Base-by-base conservation (phyloP, 2,329 filamentous ascomycete species). In the Microthyrium microscopicum region DNA sequence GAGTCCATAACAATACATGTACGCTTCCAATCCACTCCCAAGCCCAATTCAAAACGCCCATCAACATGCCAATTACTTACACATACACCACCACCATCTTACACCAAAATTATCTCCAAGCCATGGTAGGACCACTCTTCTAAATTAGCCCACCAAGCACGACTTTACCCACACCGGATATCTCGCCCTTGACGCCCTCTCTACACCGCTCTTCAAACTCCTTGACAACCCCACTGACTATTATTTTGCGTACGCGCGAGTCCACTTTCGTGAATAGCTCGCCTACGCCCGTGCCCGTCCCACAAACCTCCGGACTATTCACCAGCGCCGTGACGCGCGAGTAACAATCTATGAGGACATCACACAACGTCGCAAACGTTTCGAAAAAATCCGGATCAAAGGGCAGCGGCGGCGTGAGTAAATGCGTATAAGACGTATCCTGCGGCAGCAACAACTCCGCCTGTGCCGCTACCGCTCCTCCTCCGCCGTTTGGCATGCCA, bases 301-400 rank as follows among this genome's bases (percentile, higher is more conserved):
- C 70, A 48, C 81, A 89, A 31, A 79, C 68, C 18, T 77, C 70
- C 1, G 85, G 77, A 3, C 73, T 72, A n/a, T 74, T 67, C 16
- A 95, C 62, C 38, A 98, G 62, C 27, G 64, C 65, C 46, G 91
- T 61, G 19, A 98, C 70, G 35, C 75, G 72, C 22, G 74, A 73
- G 57, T 98, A 98, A 48, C 76, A 82, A 53, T 95, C 89, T 46
- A 94, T 91, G 40, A 98, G 61, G 3, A 92, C 82, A 50, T 98
- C 89, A 58, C 89, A 95, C 5, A 98, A 65, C 9, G 89, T 94
- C 11, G 84, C 78, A 58, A 95, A 95, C 0, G 85, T 94, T 58
- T 91, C 84, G 54, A 87, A 89, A 48, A 93, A 98, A 55, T 98
- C 89, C 0, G 89, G 89, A 42, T 95, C 85, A 49, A 98, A 98